Evolutionary conservation across 768 basidiomycete genomes (phyloP).

Genomic region (Leucocoprinus birnbaumii): DNA sequence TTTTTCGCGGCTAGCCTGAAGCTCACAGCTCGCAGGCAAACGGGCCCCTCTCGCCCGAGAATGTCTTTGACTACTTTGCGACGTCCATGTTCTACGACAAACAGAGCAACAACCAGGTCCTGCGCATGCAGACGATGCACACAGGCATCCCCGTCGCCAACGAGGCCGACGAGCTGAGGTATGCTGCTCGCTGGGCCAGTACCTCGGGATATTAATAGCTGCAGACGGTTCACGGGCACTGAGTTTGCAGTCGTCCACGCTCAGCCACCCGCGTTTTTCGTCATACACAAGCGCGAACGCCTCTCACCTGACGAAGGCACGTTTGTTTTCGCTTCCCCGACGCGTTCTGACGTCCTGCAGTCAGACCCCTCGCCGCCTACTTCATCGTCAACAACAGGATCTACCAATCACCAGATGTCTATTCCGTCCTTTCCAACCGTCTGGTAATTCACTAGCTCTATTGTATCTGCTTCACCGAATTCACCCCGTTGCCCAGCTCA

Average conservation of each 20-base stretch:
- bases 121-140: conserved; percentile 93
- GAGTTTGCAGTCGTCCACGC: conserved; percentile 87
- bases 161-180: conserved; percentile 87
- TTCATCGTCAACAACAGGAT: conserved; percentile 89
- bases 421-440: conserved; percentile 81
- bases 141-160: conserved; percentile 74
- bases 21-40: conserved; percentile 47
- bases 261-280: conserved; percentile 76
- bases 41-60: conserved; percentile 71
- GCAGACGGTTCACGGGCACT: conserved; percentile 80
- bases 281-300: conserved; percentile 88
- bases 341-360: conserved; percentile 36
- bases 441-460: conserved; percentile 42
- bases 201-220: conserved; percentile 9
- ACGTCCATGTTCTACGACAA: conserved; percentile 94
- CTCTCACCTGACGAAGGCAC: conserved; percentile 81
- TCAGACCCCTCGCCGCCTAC: conserved; percentile 75
- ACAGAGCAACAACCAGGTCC: conserved; percentile 87
- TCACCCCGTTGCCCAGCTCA: conserved; percentile 41
- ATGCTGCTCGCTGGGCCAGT: conserved; percentile 21
- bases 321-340: conserved; percentile 17
- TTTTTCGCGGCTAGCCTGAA: not conserved
- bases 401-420: conserved; percentile 84
- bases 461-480: not conserved
- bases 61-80: conserved; percentile 88